Conservation (phyloP, 768 basidiomycete species). For the Collybiopsis luxurians region DNA sequence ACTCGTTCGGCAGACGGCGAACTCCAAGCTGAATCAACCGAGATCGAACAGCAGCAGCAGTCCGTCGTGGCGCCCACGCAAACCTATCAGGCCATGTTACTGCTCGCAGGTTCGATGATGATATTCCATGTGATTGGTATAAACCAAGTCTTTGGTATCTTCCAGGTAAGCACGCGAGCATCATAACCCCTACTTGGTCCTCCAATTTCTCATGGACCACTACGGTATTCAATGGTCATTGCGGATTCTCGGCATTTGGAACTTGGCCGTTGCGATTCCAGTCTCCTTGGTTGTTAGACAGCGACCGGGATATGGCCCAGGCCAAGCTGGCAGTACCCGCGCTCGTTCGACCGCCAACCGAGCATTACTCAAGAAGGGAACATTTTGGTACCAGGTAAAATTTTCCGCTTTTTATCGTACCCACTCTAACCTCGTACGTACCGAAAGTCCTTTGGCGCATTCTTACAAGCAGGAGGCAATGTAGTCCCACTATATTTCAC, state of each 20-base stretch:
- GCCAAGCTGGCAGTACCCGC: conserved; percentile 8
- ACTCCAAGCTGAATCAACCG: not conserved
- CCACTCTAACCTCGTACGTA: not conserved
- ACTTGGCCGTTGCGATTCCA: conserved; percentile 33
- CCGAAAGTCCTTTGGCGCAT: conserved; percentile 33
- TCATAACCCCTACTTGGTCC: too few relatives aligned
- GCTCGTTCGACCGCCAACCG: conserved; percentile 29
- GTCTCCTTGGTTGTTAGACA: conserved; percentile 32
- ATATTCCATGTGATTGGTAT: conserved; percentile 44
- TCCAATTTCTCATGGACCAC: conserved; percentile 23
- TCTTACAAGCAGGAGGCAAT: conserved; percentile 44
- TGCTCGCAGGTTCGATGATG: conserved; percentile 41
- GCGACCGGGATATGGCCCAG: not conserved
- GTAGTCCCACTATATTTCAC: conserved; percentile 43
- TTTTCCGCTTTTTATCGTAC: not conserved
- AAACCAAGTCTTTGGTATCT: conserved; percentile 40
- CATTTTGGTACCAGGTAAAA: conserved; percentile 38
- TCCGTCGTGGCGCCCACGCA: conserved; percentile 15
- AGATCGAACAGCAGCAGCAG: not conserved
- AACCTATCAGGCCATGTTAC: conserved; percentile 31
- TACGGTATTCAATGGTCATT: conserved; percentile 34
- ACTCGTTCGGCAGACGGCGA: too few relatives aligned
- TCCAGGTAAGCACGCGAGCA: conserved; percentile 42
- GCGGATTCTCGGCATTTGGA: conserved; percentile 40
- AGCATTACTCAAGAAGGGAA: conserved; percentile 34